A percentile compares a stretch with the other conserved stretches of the same genome.
phyloP scores from a whole-genome alignment of 345 rosid species.

The Bruguiera gymnorhiza region DNA sequence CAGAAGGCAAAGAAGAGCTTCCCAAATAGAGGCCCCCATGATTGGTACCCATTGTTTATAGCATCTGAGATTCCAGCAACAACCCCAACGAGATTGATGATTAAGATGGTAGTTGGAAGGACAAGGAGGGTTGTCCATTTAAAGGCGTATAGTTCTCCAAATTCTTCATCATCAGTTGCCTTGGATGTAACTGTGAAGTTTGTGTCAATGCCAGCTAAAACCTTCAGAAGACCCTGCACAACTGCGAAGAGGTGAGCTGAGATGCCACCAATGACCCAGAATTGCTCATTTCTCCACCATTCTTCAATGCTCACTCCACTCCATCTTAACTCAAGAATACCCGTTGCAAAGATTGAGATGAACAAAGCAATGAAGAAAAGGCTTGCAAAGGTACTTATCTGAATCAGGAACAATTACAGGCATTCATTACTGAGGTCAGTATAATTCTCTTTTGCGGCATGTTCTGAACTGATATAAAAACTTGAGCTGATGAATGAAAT shows the following conservation, averaged over 20 bases:
- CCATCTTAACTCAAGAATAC: slow-evolving; percentile 90
- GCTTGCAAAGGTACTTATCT: slow-evolving; percentile 96
- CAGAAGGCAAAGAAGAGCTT: slow-evolving; percentile 95
- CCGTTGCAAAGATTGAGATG: slow-evolving; percentile 72
- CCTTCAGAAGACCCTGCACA: slow-evolving; percentile 77
- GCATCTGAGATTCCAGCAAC: slow-evolving; percentile 96
- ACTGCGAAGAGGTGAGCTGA: slow-evolving; percentile 95
- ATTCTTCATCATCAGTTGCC: slow-evolving; percentile 78
- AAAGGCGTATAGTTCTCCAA: slow-evolving; percentile 81
- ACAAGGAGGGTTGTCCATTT: slow-evolving; percentile 92
- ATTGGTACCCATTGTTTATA: slow-evolving; percentile 83
- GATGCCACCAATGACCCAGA: slow-evolving; percentile 94
- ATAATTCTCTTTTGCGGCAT: too few relatives aligned
- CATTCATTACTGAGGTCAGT: background rate
- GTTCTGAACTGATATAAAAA: background rate
- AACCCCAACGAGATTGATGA: slow-evolving; percentile 88
- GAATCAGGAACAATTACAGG: slow-evolving; percentile 16
- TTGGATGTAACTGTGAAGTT: slow-evolving; percentile 95
- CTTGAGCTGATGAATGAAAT: background rate
- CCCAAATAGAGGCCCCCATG: slow-evolving; percentile 94
- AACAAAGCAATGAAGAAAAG: slow-evolving; percentile 88
- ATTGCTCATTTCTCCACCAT: slow-evolving; percentile 99
- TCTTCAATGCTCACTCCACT: slow-evolving; percentile 98
- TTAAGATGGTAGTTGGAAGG: slow-evolving; percentile 88
- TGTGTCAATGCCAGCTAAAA: slow-evolving; percentile 87